Evolutionary conservation across 768 basidiomycete genomes (phyloP).

Genomic region (Coprinopsis marcescibilis): DNA sequence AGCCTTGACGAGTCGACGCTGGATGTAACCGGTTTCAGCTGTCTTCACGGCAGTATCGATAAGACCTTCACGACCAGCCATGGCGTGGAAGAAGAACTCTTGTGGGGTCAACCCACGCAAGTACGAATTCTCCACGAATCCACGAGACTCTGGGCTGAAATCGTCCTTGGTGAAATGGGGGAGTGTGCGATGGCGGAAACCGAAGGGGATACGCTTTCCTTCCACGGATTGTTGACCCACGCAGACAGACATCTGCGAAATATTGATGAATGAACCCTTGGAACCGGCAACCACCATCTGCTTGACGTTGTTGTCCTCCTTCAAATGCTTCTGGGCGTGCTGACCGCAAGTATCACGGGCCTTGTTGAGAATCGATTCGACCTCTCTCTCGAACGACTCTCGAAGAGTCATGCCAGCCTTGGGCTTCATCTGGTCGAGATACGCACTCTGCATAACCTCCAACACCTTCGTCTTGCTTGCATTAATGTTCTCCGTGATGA

Average conservation of each 20-base stretch:
- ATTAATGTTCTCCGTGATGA: constrained; percentile 78
- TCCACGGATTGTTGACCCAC: constrained; percentile 98
- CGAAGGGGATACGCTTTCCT: constrained; percentile 96
- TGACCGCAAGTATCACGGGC: constrained; percentile 96
- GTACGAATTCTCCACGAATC: constrained; percentile 99
- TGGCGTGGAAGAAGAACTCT: constrained; percentile 99
- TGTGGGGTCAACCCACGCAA: constrained; percentile 93
- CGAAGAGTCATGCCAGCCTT: constrained; percentile 98
- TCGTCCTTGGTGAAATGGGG: constrained; percentile 99
- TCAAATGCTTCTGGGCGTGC: constrained; percentile 93
- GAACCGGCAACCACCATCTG: constrained; percentile 99
- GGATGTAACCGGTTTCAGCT: constrained; percentile 98
- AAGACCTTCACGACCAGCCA: constrained; percentile 98
- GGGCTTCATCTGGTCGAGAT: constrained; percentile 81
- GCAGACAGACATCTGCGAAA: constrained; percentile 99
- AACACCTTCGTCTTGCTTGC: constrained; percentile 78
- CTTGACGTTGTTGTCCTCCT: constrained; percentile 99
- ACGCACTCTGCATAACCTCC: constrained; percentile 74
- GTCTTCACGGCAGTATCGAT: constrained; percentile 99
- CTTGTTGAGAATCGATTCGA: constrained; percentile 86
- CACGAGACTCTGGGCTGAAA: constrained; percentile 95
- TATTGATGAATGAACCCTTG: constrained; percentile 99
- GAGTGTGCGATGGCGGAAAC: constrained; percentile 92
- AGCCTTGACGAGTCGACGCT: constrained; percentile 96
- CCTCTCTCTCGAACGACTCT: constrained; percentile 93